Conservation (phyloP, 257 asterid species). For the Nicotiana tomentosiformis region DNA sequence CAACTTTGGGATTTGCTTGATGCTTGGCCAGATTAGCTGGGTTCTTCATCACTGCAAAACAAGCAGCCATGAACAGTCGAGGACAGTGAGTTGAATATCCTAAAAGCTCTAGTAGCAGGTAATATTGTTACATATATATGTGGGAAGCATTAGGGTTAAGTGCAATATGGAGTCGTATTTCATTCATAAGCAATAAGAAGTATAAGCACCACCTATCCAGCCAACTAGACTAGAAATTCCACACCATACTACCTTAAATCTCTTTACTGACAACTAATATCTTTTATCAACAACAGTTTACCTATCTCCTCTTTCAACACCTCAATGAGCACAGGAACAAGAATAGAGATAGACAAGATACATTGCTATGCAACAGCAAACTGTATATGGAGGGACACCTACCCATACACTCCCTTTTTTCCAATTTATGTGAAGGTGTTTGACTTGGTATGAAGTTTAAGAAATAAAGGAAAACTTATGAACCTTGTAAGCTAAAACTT, state of each 20-base stretch:
- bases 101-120: too few relatives aligned
- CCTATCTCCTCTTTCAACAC: background rate
- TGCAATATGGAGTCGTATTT: background rate
- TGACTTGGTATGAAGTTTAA: too few relatives aligned
- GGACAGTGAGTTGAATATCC: background rate
- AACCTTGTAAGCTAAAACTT: too few relatives aligned
- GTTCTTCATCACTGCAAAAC: slow-evolving; percentile 84
- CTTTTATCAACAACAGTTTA: background rate
- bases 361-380: too few relatives aligned
- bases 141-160: background rate
- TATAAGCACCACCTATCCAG: background rate
- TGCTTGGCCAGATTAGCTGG: slow-evolving; percentile 91
- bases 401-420: too few relatives aligned
- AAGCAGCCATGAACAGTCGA: background rate
- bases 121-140: background rate
- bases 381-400: too few relatives aligned
- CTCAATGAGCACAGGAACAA: background rate
- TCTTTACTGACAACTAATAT: background rate
- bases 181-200: background rate
- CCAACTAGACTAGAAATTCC: background rate
- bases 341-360: background rate
- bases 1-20: slow-evolving; percentile 87
- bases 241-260: background rate
- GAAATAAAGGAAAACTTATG: too few relatives aligned
- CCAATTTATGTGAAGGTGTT: too few relatives aligned